Conservation (phyloP, 768 basidiomycete genomes). For the Cyclocybe cylindracea region DNA sequence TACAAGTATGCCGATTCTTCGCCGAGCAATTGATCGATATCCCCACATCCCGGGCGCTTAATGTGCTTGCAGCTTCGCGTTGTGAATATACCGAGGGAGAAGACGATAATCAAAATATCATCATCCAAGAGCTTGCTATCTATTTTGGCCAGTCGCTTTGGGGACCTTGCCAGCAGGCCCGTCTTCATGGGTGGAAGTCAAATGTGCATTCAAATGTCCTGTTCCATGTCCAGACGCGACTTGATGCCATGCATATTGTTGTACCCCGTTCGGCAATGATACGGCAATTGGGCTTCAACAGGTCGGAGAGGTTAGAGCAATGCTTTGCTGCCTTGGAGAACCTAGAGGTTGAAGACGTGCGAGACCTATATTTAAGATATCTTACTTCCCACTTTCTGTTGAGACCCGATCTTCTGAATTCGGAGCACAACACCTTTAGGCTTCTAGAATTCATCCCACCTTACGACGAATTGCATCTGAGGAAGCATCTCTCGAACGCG, state of each 20-base stretch:
- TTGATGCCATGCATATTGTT: conserved; percentile 7
- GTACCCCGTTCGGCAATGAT: background rate
- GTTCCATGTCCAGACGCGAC: background rate
- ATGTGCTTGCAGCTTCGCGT: conserved; percentile 7
- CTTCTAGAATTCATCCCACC: conserved; percentile 11
- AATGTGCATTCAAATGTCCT: conserved; percentile 1
- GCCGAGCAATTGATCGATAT: conserved; percentile 1
- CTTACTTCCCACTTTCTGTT: background rate
- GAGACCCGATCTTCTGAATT: background rate
- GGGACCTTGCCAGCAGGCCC: conserved; percentile 6
- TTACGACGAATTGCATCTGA: background rate
- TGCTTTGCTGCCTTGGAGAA: conserved; percentile 9
- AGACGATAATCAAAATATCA: background rate
- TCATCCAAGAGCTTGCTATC: conserved; percentile 3
- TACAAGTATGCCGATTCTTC: conserved; percentile 14
- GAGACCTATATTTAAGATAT: conserved; percentile 12
- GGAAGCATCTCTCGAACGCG: too few relatives aligned
- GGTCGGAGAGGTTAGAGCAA: conserved; percentile 6
- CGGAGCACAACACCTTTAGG: conserved; percentile 1
- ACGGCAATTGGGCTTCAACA: conserved; percentile 1
- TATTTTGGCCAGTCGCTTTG: conserved; percentile 7
- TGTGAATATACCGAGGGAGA: conserved; percentile 4
- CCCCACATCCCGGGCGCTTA: conserved; percentile 5
- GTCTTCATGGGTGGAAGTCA: conserved; percentile 8
- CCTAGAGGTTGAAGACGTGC: background rate